Conservation (phyloP, 495 filamentous ascomycete genomes). For the Tuber umbilicatum region DNA sequence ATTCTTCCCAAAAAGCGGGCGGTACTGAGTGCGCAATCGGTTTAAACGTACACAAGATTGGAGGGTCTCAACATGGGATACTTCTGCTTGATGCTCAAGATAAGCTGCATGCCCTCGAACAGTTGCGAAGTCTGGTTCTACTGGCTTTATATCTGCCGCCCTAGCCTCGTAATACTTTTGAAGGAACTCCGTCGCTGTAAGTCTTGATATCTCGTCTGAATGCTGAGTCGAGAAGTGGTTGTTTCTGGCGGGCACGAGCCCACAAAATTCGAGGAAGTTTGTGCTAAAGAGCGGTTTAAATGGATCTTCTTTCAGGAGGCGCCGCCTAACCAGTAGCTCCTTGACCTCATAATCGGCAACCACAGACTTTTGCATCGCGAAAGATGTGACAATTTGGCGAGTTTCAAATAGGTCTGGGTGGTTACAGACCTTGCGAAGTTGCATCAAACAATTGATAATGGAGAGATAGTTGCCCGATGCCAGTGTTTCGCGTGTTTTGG, state of each 20-base stretch:
- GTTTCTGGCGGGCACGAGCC: constrained; percentile 66
- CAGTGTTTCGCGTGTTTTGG: constrained; percentile 79
- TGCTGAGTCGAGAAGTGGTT: constrained; percentile 59
- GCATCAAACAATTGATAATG: constrained; percentile 98
- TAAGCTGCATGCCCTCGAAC: constrained; percentile 64
- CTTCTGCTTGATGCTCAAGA: constrained; percentile 63
- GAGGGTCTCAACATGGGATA: constrained; percentile 68
- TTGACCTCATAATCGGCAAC: constrained; percentile 72
- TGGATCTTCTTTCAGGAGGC: constrained; percentile 59
- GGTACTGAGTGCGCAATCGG: constrained; percentile 68
- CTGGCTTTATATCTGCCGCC: constrained; percentile 46
- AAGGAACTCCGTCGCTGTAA: constrained; percentile 55
- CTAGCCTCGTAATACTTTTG: constrained; percentile 28
- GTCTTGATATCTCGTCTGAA: constrained; percentile 55
- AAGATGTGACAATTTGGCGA: constrained; percentile 94
- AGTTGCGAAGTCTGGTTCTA: constrained; percentile 52
- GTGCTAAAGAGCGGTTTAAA: constrained; percentile 48
- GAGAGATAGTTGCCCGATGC: constrained; percentile 95
- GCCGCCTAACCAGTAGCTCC: constrained; percentile 62
- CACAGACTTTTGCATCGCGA: constrained; percentile 80
- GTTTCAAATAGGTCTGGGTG: constrained; percentile 97
- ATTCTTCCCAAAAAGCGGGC: constrained; percentile 71
- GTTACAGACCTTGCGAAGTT: constrained; percentile 95
- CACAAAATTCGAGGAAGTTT: constrained; percentile 70
- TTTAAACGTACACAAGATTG: constrained; percentile 76